These are phyloP conservation scores for Eucalyptus grandis DNA, from an alignment of 345 rosid species.

Conservation along the genomic window DNA sequence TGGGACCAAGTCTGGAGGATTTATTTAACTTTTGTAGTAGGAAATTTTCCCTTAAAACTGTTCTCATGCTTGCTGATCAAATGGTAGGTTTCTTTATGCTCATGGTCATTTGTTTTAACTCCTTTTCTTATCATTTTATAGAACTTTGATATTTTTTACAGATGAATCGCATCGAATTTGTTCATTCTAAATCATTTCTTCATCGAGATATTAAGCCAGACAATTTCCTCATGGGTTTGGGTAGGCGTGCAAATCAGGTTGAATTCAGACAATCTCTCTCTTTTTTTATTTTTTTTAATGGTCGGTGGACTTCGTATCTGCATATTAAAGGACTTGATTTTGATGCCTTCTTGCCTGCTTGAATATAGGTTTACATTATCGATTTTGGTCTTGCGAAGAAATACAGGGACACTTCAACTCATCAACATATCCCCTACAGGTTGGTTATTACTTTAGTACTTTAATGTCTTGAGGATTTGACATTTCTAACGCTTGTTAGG, in stretches of 20 bases:
- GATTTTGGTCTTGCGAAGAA: conserved; percentile 95
- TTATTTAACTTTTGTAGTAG: conserved; percentile 84
- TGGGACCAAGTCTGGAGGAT: conserved; percentile 95
- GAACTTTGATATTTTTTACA: conserved; percentile 1
- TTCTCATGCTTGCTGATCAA: conserved; percentile 92
- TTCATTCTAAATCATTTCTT: conserved; percentile 81
- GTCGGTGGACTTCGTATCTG: neutral
- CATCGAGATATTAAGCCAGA: conserved; percentile 95
- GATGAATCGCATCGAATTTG: conserved; percentile 85
- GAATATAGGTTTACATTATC: conserved; percentile 59
- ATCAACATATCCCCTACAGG: conserved; percentile 93
- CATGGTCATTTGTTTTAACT: neutral
- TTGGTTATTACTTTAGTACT: neutral
- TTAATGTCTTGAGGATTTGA: neutral
- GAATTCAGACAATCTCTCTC: neutral
- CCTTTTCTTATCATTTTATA: neutral
- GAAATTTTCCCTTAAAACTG: conserved; percentile 80
- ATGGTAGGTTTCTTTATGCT: conserved; percentile 38
- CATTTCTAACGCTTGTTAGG: neutral
- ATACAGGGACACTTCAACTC: conserved; percentile 67
- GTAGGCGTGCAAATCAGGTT: conserved; percentile 85
- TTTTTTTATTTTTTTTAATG: too few species aligned
- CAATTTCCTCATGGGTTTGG: conserved; percentile 93
- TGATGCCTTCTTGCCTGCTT: neutral
- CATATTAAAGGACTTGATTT: neutral